phyloP scores from a whole-genome alignment of 768 basidiomycete species.

The Pleurotus citrinopileatus region DNA sequence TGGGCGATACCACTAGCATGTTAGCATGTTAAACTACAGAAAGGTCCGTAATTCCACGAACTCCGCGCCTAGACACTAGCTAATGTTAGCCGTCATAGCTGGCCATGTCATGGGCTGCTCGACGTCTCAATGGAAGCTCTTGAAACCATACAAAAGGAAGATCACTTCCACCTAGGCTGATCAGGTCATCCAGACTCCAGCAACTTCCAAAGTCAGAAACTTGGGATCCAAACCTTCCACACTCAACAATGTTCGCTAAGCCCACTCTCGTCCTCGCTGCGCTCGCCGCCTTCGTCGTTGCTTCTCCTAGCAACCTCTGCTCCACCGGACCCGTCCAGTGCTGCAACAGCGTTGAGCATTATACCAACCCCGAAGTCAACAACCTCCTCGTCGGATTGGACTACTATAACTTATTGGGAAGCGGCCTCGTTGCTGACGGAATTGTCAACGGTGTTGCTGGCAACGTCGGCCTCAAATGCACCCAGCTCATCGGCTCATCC shows the following conservation, averaged over 20 bases:
- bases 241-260: constrained; percentile 9
- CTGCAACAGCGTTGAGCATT: constrained; percentile 8
- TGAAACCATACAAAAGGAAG: neutral
- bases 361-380: constrained; percentile 6
- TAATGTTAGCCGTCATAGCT: constrained; percentile 1
- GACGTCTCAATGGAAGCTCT: constrained; percentile 7
- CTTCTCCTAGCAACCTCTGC: constrained; percentile 6
- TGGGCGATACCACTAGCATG: neutral
- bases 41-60: neutral
- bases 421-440: neutral
- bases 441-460: constrained; percentile 1
- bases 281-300: constrained; percentile 5
- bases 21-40: neutral
- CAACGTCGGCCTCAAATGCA: constrained; percentile 5
- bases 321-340: constrained; percentile 4
- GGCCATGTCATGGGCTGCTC: constrained; percentile 2
- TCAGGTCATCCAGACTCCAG: constrained; percentile 1
- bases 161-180: neutral
- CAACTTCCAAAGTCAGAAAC: constrained; percentile 7
- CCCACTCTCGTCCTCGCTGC: constrained; percentile 3
- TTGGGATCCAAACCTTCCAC: constrained; percentile 3
- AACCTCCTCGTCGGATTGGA: constrained; percentile 9
- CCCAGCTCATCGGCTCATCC: neutral
- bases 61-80: neutral
- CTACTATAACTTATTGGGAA: neutral